Percentiles rank a stretch among this genome's conserved stretches.
phyloP scores from a whole-genome alignment of 2,329 filamentous ascomycete species.

The Fusarium sambucinum region DNA sequence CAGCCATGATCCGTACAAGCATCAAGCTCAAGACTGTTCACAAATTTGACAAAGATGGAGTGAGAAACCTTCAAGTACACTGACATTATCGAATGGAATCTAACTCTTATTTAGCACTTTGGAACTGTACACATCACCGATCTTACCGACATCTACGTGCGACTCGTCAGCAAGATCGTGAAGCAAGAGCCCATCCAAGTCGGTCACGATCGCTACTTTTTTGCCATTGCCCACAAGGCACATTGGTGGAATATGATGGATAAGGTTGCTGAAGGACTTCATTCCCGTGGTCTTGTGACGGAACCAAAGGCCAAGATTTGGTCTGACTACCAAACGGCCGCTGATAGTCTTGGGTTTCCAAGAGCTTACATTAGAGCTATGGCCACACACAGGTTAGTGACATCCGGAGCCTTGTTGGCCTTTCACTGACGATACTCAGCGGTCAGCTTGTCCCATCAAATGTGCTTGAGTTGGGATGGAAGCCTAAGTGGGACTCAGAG shows the following conservation, averaged over 20 bases:
- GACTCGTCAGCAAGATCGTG: constrained; percentile 48
- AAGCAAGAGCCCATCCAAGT: constrained; percentile 45
- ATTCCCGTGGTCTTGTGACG: constrained; percentile 49
- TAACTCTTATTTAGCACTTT: constrained; percentile 38
- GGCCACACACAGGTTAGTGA: constrained; percentile 21
- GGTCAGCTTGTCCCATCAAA: constrained; percentile 14
- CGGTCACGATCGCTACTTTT: constrained; percentile 53
- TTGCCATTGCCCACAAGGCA: constrained; percentile 47
- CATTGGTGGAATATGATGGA: constrained; percentile 50
- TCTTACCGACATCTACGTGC: constrained; percentile 48
- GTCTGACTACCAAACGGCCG: constrained; percentile 50
- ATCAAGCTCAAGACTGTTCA: constrained; percentile 48
- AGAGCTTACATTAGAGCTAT: constrained; percentile 26
- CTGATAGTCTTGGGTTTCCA: constrained; percentile 50
- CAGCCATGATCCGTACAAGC: constrained; percentile 48
- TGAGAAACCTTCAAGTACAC: constrained; percentile 33
- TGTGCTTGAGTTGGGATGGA: constrained; percentile 26
- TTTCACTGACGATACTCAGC: constrained; percentile 5
- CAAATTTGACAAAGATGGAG: constrained; percentile 51
- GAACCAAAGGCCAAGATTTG: constrained; percentile 45
- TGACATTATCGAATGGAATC: accelerated
- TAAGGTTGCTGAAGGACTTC: constrained; percentile 43
- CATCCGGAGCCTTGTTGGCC: accelerated
- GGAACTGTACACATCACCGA: constrained; percentile 50
- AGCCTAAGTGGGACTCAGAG: constrained; percentile 21